These are phyloP conservation scores for Cordyceps militaris DNA, from an alignment of 2,329 filamentous ascomycete species.

Conservation along the genomic window DNA sequence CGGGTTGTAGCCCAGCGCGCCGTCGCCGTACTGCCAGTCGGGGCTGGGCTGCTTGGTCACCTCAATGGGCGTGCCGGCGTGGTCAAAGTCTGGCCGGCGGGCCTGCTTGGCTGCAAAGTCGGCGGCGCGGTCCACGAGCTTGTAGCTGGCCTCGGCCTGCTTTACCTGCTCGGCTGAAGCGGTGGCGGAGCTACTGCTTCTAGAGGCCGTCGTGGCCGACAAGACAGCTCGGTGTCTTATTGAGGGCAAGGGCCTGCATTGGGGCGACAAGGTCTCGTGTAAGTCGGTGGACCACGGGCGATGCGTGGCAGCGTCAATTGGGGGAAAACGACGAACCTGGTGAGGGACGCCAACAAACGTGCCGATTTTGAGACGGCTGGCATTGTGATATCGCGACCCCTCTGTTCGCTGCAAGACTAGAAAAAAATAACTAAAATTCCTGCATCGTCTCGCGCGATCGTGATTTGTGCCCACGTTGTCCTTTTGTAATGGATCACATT, in stretches of 20 bases:
- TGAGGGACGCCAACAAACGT: background rate
- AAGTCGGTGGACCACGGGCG: background rate
- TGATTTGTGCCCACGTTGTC: background rate
- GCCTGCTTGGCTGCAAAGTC: slow-evolving; percentile 21
- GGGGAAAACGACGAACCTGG: slow-evolving; percentile 1
- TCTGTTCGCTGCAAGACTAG: background rate
- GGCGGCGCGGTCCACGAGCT: slow-evolving; percentile 19
- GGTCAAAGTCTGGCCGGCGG: slow-evolving; percentile 21
- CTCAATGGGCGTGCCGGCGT: slow-evolving; percentile 16
- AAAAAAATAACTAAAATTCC: background rate
- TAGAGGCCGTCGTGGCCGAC: background rate
- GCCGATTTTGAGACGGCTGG: background rate
- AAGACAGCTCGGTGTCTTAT: background rate
- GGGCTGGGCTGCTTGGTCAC: slow-evolving; percentile 33
- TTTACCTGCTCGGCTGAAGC: slow-evolving; percentile 2
- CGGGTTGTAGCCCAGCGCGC: slow-evolving; percentile 20
- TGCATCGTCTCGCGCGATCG: background rate
- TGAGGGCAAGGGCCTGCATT: background rate
- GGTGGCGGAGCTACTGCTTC: background rate
- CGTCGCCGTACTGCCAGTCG: slow-evolving; percentile 40
- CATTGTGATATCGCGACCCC: slow-evolving; percentile 9
- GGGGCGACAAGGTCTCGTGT: background rate
- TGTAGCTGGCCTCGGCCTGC: slow-evolving; percentile 14
- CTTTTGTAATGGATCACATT: slow-evolving; percentile 8
- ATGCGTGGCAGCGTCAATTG: slow-evolving; percentile 3